phyloP scores from a whole-genome alignment of 208 protist genomes.

The Porcisia hertigi region DNA sequence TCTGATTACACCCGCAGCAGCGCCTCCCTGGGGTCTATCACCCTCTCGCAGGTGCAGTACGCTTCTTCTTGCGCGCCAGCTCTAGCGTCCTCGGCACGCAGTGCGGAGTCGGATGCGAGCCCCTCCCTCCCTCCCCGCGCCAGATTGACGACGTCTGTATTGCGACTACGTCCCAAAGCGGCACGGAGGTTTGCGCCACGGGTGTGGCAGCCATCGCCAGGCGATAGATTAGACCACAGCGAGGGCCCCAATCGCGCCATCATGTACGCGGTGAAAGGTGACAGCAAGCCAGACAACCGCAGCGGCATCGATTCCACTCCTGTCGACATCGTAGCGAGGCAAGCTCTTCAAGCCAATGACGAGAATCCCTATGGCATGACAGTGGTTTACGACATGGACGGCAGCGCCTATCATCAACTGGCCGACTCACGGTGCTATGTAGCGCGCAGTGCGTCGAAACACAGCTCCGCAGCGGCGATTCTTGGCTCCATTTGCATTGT shows the following conservation, averaged over 20 bases:
- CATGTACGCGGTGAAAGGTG: not conserved
- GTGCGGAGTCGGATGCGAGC: not conserved
- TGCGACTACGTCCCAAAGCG: conserved; percentile 16
- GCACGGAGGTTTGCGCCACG: not conserved
- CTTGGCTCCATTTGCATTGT: not conserved
- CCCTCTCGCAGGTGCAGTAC: not conserved
- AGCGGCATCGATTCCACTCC: not conserved
- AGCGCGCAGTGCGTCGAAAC: not conserved
- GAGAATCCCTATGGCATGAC: conserved; percentile 23
- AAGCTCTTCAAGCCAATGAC: conserved; percentile 4
- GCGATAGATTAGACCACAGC: not conserved
- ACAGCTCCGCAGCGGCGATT: not conserved
- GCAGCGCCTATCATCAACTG: conserved; percentile 10
- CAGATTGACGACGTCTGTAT: conserved; percentile 2
- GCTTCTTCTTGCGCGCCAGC: conserved; percentile 11
- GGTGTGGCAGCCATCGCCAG: not conserved
- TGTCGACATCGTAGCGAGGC: not conserved
- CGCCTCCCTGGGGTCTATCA: conserved; percentile 27
- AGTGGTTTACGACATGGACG: conserved; percentile 34
- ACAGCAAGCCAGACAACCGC: not conserved
- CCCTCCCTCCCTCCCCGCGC: not conserved
- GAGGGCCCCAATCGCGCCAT: not conserved
- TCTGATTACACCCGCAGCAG: conserved; percentile 16
- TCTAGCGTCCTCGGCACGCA: not conserved
- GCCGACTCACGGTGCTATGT: not conserved